Evolutionary conservation across 768 basidiomycete genomes (phyloP).

Genomic region (Russula sp.): DNA sequence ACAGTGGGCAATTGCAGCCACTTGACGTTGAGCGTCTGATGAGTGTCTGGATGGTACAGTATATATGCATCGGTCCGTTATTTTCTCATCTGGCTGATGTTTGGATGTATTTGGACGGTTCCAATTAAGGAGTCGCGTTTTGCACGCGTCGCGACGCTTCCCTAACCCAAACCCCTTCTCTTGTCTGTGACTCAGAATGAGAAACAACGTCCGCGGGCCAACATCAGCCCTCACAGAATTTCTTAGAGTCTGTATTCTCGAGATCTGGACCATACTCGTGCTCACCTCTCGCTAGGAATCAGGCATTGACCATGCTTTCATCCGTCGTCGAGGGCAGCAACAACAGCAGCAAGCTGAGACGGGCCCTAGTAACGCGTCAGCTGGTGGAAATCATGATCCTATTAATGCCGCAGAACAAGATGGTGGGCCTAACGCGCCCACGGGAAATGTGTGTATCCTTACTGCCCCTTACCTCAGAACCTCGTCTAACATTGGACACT

Average conservation of each 20-base stretch:
- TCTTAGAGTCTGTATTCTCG: conserved; percentile 51
- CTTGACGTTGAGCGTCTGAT: too few species aligned
- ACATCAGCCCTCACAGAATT: conserved; percentile 83
- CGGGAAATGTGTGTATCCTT: conserved; percentile 9
- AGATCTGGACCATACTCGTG: not conserved
- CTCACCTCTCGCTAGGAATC: conserved; percentile 41
- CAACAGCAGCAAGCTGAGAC: conserved; percentile 43
- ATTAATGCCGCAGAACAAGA: conserved; percentile 30
- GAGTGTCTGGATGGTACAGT: too few species aligned
- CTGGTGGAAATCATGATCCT: conserved; percentile 24
- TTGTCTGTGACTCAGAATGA: conserved; percentile 9
- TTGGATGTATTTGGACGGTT: conserved; percentile 5
- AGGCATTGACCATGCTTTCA: conserved; percentile 47
- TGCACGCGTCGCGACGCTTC: not conserved
- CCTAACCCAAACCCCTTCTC: not conserved
- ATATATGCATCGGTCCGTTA: too few species aligned
- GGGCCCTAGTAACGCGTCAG: conserved; percentile 42
- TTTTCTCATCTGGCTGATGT: not conserved
- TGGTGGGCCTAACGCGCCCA: conserved; percentile 25
- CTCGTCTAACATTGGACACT: not conserved
- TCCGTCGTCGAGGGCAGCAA: conserved; percentile 41
- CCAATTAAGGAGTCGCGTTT: not conserved
- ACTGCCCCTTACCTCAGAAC: not conserved
- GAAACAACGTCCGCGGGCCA: conserved; percentile 72
- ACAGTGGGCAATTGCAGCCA: too few species aligned